phyloP scores from a whole-genome alignment of 768 basidiomycete species.

The Panus rudis region DNA sequence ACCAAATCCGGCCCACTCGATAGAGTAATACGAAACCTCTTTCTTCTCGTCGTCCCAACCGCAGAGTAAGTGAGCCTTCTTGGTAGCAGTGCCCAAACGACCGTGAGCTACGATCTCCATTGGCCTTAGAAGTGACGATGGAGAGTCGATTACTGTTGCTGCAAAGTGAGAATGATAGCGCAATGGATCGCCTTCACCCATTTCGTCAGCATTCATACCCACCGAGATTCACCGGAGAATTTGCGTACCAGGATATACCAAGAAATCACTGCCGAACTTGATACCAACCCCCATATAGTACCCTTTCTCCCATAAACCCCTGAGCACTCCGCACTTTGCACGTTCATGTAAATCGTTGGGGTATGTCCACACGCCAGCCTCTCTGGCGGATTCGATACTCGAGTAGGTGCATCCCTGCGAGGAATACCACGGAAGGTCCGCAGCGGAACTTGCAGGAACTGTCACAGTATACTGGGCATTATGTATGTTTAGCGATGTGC shows the following conservation, averaged over 20 bases:
- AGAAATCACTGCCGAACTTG: conserved; percentile 93
- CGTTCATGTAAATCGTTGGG: conserved; percentile 58
- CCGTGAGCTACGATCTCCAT: conserved; percentile 97
- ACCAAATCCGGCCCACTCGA: conserved; percentile 92
- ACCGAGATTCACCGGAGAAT: conserved; percentile 3
- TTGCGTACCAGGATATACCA: conserved; percentile 86
- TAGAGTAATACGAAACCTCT: conserved; percentile 65
- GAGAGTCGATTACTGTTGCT: conserved; percentile 70
- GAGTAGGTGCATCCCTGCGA: conserved; percentile 36
- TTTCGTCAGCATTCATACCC: background rate
- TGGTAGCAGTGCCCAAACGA: conserved; percentile 91
- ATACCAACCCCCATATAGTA: conserved; percentile 86
- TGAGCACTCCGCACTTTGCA: conserved; percentile 76
- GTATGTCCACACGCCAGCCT: conserved; percentile 72
- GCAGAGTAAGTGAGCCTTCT: conserved; percentile 90
- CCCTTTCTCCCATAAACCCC: conserved; percentile 74
- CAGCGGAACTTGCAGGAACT: conserved; percentile 55
- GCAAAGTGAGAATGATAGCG: conserved; percentile 97
- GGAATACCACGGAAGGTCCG: conserved; percentile 62
- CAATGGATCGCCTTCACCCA: conserved; percentile 71
- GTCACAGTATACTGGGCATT: conserved; percentile 43
- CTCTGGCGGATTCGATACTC: conserved; percentile 53
- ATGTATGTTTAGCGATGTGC: background rate
- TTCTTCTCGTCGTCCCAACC: conserved; percentile 73
- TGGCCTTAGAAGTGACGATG: conserved; percentile 54